Evolutionary conservation across 768 basidiomycete genomes (phyloP).

Genomic region (Bullera alba): DNA sequence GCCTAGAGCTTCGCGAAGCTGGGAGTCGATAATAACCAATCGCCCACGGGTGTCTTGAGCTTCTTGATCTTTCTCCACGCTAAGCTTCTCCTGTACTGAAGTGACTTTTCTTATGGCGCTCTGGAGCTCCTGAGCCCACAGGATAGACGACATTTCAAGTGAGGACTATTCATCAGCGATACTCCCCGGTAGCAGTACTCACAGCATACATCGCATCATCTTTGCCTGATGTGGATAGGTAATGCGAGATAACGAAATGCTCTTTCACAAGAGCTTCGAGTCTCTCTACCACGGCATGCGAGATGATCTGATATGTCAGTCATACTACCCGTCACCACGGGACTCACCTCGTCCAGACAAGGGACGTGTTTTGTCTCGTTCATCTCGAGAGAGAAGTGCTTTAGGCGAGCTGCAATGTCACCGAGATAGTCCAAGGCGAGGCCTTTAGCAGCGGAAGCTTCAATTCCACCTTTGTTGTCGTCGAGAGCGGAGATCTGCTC

Average conservation of each 20-base stretch:
- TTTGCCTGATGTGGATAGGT: slow-evolving; percentile 9
- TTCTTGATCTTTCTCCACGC: slow-evolving; percentile 37
- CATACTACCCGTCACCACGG: slow-evolving; percentile 49
- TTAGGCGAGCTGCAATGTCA: slow-evolving; percentile 76
- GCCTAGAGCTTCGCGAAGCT: slow-evolving; percentile 59
- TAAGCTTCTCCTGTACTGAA: slow-evolving; percentile 50
- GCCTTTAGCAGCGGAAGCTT: slow-evolving; percentile 76
- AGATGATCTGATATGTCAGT: slow-evolving; percentile 16
- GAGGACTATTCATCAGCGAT: slow-evolving; percentile 62
- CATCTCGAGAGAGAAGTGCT: slow-evolving; percentile 35
- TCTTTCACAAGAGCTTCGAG: slow-evolving; percentile 5
- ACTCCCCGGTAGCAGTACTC: slow-evolving; percentile 4
- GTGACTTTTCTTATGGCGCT: slow-evolving; percentile 58
- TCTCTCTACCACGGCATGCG: slow-evolving; percentile 9
- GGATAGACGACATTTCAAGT: slow-evolving; percentile 68
- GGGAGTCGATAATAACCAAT: slow-evolving; percentile 37
- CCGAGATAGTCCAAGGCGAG: slow-evolving; percentile 91
- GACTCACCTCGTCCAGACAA: slow-evolving; percentile 68
- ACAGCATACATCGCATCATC: slow-evolving; percentile 27
- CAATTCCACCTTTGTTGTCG: slow-evolving; percentile 64
- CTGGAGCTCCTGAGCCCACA: slow-evolving; percentile 79
- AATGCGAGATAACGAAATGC: slow-evolving; percentile 14
- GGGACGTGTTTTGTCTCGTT: neutral
- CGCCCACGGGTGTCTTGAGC: slow-evolving; percentile 16
- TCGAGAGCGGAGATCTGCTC: slow-evolving; percentile 70